Evolutionary conservation across 179 eudicot species (phyloP), one percentile per base, ranked within the genome.

Genomic region (Camellia oleifera): DNA sequence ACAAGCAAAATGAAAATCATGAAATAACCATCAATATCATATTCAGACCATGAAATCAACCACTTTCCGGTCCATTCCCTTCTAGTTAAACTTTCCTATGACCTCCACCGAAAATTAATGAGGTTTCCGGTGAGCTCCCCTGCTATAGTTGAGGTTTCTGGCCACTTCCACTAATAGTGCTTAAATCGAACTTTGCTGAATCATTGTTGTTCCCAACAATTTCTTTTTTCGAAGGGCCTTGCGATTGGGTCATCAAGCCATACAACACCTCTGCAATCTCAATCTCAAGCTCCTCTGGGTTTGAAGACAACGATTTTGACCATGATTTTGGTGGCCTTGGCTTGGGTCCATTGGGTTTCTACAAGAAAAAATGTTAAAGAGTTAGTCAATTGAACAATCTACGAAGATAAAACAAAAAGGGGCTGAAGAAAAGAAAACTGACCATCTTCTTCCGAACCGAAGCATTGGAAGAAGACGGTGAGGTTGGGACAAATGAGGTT

Each of bases 231-330:
- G 92, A 81, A 48, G 92, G 88, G 20, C 82, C 88, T 14, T 92
- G 98, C 14, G 97, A 85, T 81, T 94, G 98, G 57, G 94, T 90
- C 97, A 84, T 97, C 84, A 94, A 82, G 1, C 97, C 98, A 76
- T 88, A 94, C 72, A 97, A 78, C 17, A 94, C 98, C 83, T 97
- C 98, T 0, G 99, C 99, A 2, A 96, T 97, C 81, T 96, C 99
- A 13, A 94, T 90, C 89, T 97, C 99, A 4, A 97, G 90, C 80
- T 94, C 99, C 61, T 94, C 98, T 17, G 94, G 97, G 11, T 87
- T 89, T 6, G 91, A 85, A 0, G 98, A 87, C 0, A 91, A 74
- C 0, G 97, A 83, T 66, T 89, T 92, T 1, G 91, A 62, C 7
- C 88, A 66, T 0, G 88, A 88, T 77, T 90, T 92, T 0, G 97